These are phyloP conservation scores for Sphagnum tenellum DNA, from an alignment of 225 moss, liverwort and hornwort species.

Conservation along the genomic window DNA sequence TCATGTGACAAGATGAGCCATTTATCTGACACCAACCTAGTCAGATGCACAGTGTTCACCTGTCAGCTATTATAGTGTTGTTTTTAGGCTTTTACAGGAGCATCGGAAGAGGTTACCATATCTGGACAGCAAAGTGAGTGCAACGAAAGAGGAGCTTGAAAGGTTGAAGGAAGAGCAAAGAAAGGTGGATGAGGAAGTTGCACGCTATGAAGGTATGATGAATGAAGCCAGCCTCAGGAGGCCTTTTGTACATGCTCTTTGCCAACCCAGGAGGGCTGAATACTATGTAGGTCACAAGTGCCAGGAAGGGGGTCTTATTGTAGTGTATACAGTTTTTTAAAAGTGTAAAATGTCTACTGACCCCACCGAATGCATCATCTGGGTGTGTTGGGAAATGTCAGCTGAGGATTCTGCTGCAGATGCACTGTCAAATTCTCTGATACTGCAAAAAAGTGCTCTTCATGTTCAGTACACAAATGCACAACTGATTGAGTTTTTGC, in stretches of 20 bases:
- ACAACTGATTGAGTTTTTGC: conserved; percentile 13
- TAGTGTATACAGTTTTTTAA: no score
- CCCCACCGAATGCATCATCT: not conserved
- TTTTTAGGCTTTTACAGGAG: not conserved
- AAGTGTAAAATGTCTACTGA: no score
- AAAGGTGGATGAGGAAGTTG: not conserved
- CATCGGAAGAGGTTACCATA: not conserved
- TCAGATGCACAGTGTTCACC: not conserved
- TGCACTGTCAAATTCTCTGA: not conserved
- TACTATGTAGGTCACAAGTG: no score
- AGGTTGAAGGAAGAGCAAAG: not conserved
- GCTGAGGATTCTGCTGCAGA: not conserved
- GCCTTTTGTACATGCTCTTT: no score
- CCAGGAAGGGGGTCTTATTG: no score
- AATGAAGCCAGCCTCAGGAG: no score
- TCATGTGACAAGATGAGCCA: not conserved
- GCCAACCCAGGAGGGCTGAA: no score
- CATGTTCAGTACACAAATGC: conserved; percentile 1
- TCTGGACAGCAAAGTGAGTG: conserved; percentile 3
- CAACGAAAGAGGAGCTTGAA: not conserved
- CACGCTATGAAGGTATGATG: not conserved
- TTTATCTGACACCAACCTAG: not conserved
- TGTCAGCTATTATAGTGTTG: not conserved
- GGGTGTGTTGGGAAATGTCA: not conserved
- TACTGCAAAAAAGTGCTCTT: not conserved